Percentiles rank a stretch among this genome's conserved stretches.
Evolutionary conservation across 2,329 filamentous ascomycete species (phyloP).

Genomic region (Pleurostoma richardsiae): DNA sequence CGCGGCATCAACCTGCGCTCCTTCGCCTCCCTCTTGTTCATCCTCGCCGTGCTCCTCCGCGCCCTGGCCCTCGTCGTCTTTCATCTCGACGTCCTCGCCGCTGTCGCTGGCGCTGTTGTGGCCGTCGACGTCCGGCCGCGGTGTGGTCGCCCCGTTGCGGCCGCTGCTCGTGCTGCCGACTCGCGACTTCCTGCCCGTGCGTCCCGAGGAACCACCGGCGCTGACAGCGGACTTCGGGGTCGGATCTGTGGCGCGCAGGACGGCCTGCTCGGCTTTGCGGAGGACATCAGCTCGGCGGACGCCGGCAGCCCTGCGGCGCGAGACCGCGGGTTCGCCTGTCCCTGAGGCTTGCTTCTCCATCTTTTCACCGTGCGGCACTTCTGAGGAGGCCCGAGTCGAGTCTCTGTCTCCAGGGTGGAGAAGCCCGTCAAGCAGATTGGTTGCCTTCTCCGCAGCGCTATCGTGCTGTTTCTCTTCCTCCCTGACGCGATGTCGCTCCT

Average conservation of each 20-base stretch:
- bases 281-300: constrained; percentile 54
- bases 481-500: constrained; percentile 30
- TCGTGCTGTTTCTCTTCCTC: constrained; percentile 10
- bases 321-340: constrained; percentile 23
- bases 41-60: constrained; percentile 9
- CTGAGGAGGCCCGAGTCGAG: constrained; percentile 5
- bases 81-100: constrained; percentile 40
- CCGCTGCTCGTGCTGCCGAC: constrained; percentile 47
- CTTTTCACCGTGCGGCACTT: constrained; percentile 23
- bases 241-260: constrained; percentile 44
- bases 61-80: constrained; percentile 22
- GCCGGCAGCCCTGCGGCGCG: constrained; percentile 34
- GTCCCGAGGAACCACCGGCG: constrained; percentile 2
- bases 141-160: constrained; percentile 15
- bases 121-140: constrained; percentile 27
- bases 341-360: constrained; percentile 29
- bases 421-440: constrained; percentile 12
- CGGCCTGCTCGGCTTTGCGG: constrained; percentile 56
- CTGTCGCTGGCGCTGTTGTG: constrained; percentile 13
- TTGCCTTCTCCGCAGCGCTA: constrained; percentile 12
- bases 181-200: constrained; percentile 35
- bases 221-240: constrained; percentile 31
- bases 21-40: constrained; percentile 12
- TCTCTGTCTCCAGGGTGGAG: constrained; percentile 13
- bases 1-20: constrained; percentile 13